Conservation (phyloP, 805 yeast species). For the Monosporozyma unispora region DNA sequence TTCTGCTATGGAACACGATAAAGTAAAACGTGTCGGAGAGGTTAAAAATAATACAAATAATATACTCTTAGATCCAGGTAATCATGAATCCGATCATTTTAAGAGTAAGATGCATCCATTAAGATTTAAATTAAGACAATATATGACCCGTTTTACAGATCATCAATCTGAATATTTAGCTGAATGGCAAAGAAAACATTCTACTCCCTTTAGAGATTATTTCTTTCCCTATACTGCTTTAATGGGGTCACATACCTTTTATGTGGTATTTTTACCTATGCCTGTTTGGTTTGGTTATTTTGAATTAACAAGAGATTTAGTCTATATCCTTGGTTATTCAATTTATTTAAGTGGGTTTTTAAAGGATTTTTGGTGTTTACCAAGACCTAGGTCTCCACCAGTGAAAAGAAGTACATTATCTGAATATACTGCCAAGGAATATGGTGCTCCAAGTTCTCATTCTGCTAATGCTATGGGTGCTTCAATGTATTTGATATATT, state of each 20-base stretch:
- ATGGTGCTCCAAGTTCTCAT: slow-evolving; percentile 92
- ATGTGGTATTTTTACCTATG: slow-evolving; percentile 78
- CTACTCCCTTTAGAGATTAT: slow-evolving; percentile 49
- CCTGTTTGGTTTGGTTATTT: slow-evolving; percentile 77
- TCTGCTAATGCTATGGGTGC: slow-evolving; percentile 89
- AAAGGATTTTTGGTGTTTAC: slow-evolving; percentile 83
- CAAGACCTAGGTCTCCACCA: slow-evolving; percentile 91
- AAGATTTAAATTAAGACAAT: slow-evolving; percentile 46
- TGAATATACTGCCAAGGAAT: slow-evolving; percentile 82
- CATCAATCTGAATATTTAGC: slow-evolving; percentile 56
- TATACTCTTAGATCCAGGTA: slow-evolving; percentile 57
- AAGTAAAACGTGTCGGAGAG: neutral
- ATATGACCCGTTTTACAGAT: slow-evolving; percentile 49
- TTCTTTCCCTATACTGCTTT: slow-evolving; percentile 86
- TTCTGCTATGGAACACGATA: neutral
- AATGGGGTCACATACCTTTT: slow-evolving; percentile 88
- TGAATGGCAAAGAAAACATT: slow-evolving; percentile 41
- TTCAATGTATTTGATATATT: slow-evolving; percentile 39
- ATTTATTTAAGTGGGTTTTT: slow-evolving; percentile 63
- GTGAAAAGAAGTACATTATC: slow-evolving; percentile 80
- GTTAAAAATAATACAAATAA: neutral
- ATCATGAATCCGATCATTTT: slow-evolving; percentile 59
- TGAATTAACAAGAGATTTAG: slow-evolving; percentile 57
- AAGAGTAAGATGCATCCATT: slow-evolving; percentile 44
- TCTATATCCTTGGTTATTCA: slow-evolving; percentile 47